A percentile compares a stretch with the other conserved stretches of the same genome.
Evolutionary conservation across 345 rosid genomes (phyloP).

Genomic region (Eucalyptus regnans): DNA sequence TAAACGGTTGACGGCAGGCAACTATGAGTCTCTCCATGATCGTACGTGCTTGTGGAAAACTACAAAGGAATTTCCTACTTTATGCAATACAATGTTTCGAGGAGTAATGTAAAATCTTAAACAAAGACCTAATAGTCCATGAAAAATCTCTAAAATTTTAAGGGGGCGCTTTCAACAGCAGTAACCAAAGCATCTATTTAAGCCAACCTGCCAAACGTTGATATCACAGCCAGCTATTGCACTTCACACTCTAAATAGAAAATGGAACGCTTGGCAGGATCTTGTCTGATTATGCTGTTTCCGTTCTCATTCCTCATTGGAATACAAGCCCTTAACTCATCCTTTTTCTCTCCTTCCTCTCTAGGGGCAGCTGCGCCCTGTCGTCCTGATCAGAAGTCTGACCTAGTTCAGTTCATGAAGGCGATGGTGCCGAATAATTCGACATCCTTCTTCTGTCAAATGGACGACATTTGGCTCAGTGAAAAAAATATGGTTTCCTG

Average conservation of each 20-base stretch:
- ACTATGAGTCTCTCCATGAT: neutral
- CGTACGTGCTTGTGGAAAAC: neutral
- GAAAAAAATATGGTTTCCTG: neutral
- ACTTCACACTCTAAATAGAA: neutral
- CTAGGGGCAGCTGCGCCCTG: neutral
- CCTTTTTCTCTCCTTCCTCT: neutral
- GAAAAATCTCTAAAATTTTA: no score
- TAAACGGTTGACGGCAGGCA: neutral
- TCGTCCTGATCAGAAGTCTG: neutral
- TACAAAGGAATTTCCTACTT: neutral
- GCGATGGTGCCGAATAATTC: neutral
- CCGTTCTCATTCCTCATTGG: neutral
- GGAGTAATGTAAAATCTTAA: neutral
- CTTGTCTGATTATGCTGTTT: neutral
- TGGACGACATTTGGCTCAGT: rapidly evolving
- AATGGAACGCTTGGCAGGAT: neutral
- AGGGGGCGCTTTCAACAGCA: no score
- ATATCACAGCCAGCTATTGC: neutral
- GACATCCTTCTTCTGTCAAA: neutral
- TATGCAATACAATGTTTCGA: neutral
- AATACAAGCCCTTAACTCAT: neutral
- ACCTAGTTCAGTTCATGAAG: neutral
- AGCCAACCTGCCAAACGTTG: neutral
- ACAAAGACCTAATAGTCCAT: neutral
- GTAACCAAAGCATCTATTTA: neutral